Evolutionary conservation across 2,329 filamentous ascomycete species (phyloP), one percentile per base, ranked within the genome.

Genomic region (Colletotrichum musicola): DNA sequence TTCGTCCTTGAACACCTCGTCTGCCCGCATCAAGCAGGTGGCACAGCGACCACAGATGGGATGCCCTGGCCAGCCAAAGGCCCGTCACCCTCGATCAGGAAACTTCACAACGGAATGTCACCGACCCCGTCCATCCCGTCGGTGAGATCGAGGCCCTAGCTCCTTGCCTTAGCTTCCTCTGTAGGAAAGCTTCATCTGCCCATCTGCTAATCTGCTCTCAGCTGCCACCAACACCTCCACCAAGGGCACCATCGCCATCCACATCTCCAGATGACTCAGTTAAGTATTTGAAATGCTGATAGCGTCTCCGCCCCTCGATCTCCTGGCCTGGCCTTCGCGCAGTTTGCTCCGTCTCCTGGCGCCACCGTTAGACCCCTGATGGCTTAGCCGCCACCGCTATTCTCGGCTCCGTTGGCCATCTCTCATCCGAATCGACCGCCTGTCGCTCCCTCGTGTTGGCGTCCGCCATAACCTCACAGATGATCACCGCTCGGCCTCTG

Each of bases 401-500:
- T 50, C 30, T 60, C 62, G 62, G 62, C 62, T 51, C 62, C 62
- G 61, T 16, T 38, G n/a, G 14, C 22, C 22, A 16, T 35, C 62
- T 59, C 60, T 65, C 65, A 53, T 60, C 65, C 62, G 65, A 65
- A 59, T 56, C 62, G n/a, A 53, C 10, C 35, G 22, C 47, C 22
- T 40, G 30, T 18, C 27, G 35, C 22, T 63, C 53, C 14, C 62
- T 63, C 54, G 59, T 18, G 42, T 51, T 30, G 27, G 22, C 46
- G n/a, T 22, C 6, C 1, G n/a, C 18, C 42, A 4, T 20, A 54
- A 12, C 13, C 6, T 35, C 53, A 47, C 51, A 20, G 64, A 47
- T 57, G 13, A 53, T 51, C 40, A 12, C n/a, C 22, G n/a, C 58
- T 63, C 50, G 18, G 53, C 60, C 30, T 5, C 30, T 42, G 25